A percentile compares a stretch with the other conserved stretches of the same genome.
phyloP scores from a whole-genome alignment of 805 yeast species.

The Nakazawaea peltata region DNA sequence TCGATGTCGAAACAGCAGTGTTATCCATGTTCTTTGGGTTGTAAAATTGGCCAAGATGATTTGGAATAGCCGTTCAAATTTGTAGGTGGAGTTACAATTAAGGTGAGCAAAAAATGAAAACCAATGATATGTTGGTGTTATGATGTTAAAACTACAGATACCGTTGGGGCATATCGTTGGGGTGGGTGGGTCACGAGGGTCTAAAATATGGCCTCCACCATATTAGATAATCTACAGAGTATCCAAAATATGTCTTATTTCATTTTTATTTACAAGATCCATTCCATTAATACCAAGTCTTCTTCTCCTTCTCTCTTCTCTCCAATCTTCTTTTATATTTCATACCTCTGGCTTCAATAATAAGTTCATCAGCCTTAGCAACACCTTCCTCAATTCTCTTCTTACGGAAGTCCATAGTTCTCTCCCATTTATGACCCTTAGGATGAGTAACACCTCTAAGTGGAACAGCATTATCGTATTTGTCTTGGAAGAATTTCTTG shows the following conservation, averaged over 20 bases:
- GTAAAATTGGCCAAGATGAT: neutral
- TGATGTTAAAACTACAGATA: too few relatives aligned
- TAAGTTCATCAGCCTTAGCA: slow-evolving; percentile 55
- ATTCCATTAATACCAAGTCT: slow-evolving; percentile 26
- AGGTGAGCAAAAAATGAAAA: too few relatives aligned
- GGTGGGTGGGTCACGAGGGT: too few relatives aligned
- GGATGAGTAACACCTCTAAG: slow-evolving; percentile 73
- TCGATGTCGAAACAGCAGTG: too few relatives aligned
- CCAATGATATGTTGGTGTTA: too few relatives aligned
- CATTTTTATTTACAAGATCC: neutral
- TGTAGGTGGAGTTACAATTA: too few relatives aligned
- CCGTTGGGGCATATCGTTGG: too few relatives aligned
- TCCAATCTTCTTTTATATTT: slow-evolving; percentile 37
- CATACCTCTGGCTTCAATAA: slow-evolving; percentile 55
- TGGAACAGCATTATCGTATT: slow-evolving; percentile 58
- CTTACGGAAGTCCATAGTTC: slow-evolving; percentile 51
- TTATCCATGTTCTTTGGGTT: too few relatives aligned
- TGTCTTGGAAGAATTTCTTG: slow-evolving; percentile 73
- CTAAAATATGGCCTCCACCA: too few relatives aligned
- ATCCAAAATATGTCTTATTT: neutral
- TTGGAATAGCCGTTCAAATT: too few relatives aligned
- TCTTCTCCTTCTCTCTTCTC: slow-evolving; percentile 27
- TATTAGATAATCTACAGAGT: too few relatives aligned
- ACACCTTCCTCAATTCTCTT: slow-evolving; percentile 59
- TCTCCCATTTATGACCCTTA: slow-evolving; percentile 78